Base-by-base conservation (phyloP, 1,139 yeast genomes). In the Lodderomyces orthopsilosis region DNA sequence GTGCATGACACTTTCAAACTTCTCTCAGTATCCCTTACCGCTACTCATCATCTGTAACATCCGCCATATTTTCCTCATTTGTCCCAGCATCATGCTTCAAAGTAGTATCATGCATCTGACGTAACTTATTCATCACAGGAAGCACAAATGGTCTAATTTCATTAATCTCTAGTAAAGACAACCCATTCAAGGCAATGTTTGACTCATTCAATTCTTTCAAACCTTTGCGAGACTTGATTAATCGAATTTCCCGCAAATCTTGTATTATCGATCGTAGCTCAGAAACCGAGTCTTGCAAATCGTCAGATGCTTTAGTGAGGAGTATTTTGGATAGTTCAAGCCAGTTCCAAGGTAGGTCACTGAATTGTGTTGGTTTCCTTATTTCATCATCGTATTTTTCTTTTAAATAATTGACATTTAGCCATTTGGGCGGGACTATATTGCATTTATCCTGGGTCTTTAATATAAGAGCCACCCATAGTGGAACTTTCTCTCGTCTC, bases 381-480 rank as follows among this genome's bases (percentile, higher is more conserved):
- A 80, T 66, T 56, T 93, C 98, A 47, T 79, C 83, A 10, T 85
- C 90, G 53, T 86, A 81, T 42, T 75, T 73, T 5, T 70, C 72
- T 46, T 77, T 76, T 45, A 93, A 62, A 45, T 68, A 70, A n/a
- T 69, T 67, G 41, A 77, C 63, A 13, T 74, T 75, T n/a, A 93
- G 71, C 99, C 99, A 93, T 2, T 70, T 74, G 0, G 99, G 99
- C 9, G 91, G 84, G 6, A 90, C 83, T 3, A 93, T 82, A 49
- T 83, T 84, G 62, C 98, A 89, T 53, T 91, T 84, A 41, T 82
- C 84, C 61, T 93, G 98, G 38, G 85, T 81, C 57, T 89, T 89
- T 43, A 93, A 68, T 14, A 91, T 70, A 12, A 90, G 62, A 0
- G 97, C 98, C 19, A 88, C 70, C 98, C 98, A 93, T 3, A 93